Evolutionary conservation across 1,284 basidiomycete genomes (phyloP), one percentile per base, ranked within the genome.

Genomic region (Omphalotus olearius): DNA sequence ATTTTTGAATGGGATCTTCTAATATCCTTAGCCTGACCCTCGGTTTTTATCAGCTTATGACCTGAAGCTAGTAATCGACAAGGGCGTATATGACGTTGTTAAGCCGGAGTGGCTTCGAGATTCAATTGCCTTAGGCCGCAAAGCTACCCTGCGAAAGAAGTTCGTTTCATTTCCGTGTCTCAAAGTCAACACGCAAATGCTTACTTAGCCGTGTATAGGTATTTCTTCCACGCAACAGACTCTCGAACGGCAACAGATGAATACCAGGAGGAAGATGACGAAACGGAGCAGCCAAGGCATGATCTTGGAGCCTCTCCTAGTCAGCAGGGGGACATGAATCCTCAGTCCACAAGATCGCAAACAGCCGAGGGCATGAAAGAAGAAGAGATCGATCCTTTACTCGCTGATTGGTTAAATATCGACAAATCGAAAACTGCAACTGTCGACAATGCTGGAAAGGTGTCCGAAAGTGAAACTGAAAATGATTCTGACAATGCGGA

Each of bases 41-140:
- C 13, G 30, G 30, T 23, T 26, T 48, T 28, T 20, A 5, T 20
- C 13, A 89, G 85, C 85, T 1, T 85, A 84, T 57, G 82, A 87
- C 60, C 68, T 88, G 51, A 80, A 82, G 66, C 64, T 78, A 62
- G 74, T 79, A 60, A 85, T 81, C 52, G 71, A 86, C 56, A 86
- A 86, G 61, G 81, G 73, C 4, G 69, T 71, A 1, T 68, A 81
- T 52, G 88, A 91, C 61, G 78, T 95, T 45, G 70, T 96, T 51
- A 83, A 77, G 50, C 90, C 93, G 0, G 69, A 78, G 28, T 97
- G 93, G 92, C 73, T 97, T 45, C 64, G 76, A 41, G 89, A 93
- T 60, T 92, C 85, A n/a, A 75, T 94, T 40, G 71, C 76, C 3
- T 69, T 73, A 26, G 75, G 74, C 13, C 68, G 76, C 50, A 67